Percentiles rank a stretch among this genome's conserved stretches.
Conservation (phyloP, 1,284 basidiomycete species). For the Vanrija sp. region DNA sequence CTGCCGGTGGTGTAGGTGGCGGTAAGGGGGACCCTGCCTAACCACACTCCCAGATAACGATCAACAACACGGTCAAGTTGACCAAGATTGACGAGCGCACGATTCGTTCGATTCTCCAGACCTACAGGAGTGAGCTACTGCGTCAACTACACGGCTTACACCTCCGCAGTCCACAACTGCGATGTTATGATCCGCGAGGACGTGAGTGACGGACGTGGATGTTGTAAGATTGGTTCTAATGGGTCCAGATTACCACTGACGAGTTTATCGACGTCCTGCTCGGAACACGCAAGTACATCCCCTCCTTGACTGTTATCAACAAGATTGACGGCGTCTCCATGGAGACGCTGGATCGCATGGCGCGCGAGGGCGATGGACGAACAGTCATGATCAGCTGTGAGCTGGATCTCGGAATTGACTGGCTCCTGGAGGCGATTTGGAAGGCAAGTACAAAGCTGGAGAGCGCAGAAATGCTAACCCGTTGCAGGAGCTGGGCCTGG, state of each 20-base stretch:
- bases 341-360: conserved; percentile 83
- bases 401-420: conserved; percentile 80
- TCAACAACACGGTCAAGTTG: conserved; percentile 68
- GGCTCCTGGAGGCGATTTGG: conserved; percentile 87
- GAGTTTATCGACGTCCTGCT: conserved; percentile 97
- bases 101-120: conserved; percentile 81
- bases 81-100: conserved; percentile 95
- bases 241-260: conserved; percentile 77
- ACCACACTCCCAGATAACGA: conserved; percentile 8
- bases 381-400: conserved; percentile 93
- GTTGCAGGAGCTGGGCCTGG: conserved; percentile 62
- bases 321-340: conserved; percentile 86
- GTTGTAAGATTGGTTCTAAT: neutral
- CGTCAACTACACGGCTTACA: conserved; percentile 15
- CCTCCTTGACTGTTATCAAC: conserved; percentile 90
- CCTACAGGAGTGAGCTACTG: conserved; percentile 58
- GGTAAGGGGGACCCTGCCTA: neutral
- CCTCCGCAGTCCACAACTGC: conserved; percentile 69
- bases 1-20: conserved; percentile 77
- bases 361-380: conserved; percentile 66
- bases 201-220: conserved; percentile 53
- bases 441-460: conserved; percentile 45
- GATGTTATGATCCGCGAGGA: conserved; percentile 97
- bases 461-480: conserved; percentile 4
- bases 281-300: conserved; percentile 87